Evolutionary conservation across 352 stramenopile genomes (phyloP).

Genomic region (Elongisporangium prolatum): DNA sequence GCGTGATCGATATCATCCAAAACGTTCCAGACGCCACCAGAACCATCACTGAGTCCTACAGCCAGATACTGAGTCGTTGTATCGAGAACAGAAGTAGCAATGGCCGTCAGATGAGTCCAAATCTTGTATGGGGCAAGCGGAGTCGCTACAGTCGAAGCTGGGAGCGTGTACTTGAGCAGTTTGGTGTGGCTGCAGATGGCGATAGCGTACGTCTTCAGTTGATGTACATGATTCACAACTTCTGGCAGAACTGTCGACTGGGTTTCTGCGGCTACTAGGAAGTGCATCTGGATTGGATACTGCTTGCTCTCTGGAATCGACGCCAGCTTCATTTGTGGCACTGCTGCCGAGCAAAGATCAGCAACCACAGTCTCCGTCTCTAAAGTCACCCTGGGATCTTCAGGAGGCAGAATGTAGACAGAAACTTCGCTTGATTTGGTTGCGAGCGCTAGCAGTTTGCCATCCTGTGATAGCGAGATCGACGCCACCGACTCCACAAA

Average conservation of each 20-base stretch:
- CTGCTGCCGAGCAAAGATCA: neutral
- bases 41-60: conserved; percentile 39
- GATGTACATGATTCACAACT: neutral
- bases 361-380: neutral
- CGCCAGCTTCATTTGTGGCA: neutral
- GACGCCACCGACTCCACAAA: neutral
- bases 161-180: conserved; percentile 30
- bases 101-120: conserved; percentile 35
- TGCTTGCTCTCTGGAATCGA: neutral
- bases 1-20: conserved; percentile 36
- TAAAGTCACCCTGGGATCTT: neutral
- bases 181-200: conserved; percentile 24
- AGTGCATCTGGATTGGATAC: conserved; percentile 9
- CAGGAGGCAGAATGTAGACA: neutral
- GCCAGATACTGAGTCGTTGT: conserved; percentile 42
- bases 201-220: conserved; percentile 23
- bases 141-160: neutral
- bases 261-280: conserved; percentile 15
- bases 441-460: neutral
- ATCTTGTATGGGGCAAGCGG: conserved; percentile 7
- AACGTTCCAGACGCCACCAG: conserved; percentile 47
- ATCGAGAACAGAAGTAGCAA: conserved; percentile 33
- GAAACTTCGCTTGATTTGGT: neutral
- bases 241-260: neutral
- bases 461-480: neutral